Base-by-base conservation (phyloP, 805 yeast genomes). In the Schwanniomyces sp. region DNA sequence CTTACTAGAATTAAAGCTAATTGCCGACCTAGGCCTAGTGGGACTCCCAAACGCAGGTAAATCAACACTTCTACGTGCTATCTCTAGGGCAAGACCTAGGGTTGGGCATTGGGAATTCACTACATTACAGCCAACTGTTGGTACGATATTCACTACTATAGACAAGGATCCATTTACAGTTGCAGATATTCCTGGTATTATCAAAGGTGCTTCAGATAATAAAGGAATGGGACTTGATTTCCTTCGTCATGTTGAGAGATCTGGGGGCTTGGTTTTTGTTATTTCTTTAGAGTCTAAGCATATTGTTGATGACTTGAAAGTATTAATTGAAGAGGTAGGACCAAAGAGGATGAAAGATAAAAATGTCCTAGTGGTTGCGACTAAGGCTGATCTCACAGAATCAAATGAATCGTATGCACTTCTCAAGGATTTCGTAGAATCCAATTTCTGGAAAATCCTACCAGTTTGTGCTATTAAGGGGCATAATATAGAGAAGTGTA, bases 61-160 rank as follows among this genome's bases (percentile, higher is more conserved):
- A 62, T 89, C 96, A 3, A 90, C 97, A 0, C 74, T 94, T 27
- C 68, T 94, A 40, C 73, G 95, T 46, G 91, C 95, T 8, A 89
- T 94, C 12, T 88, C 97, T 0, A 81, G 83, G 46, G 98, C 99
- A 0, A 76, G 85, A 47, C 97, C 99, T 1, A 74, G 88, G 47
- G 88, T 94, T 11, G 99, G 98, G 0, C 96, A 91, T 65, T 94
- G 97, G 97, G 95, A 87, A 59, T 94, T 94, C 62, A 94, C 99
- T 0, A 94, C 99, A 0, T 69, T 94, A 45, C 89, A 85, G 51
- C 99, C 99, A 0, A 85, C 90, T 0, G 81, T 94, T 42, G 99
- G 99, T 3, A 92, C 97, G 0, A 87, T 94, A 11, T 75, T 77
- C 40, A 64, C 83, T 17, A 79, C 85, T 1, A 78, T 85, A 2